These are phyloP conservation scores for Pulveroboletus sp. DNA, from an alignment of 768 basidiomycete species.

Conservation along the genomic window DNA sequence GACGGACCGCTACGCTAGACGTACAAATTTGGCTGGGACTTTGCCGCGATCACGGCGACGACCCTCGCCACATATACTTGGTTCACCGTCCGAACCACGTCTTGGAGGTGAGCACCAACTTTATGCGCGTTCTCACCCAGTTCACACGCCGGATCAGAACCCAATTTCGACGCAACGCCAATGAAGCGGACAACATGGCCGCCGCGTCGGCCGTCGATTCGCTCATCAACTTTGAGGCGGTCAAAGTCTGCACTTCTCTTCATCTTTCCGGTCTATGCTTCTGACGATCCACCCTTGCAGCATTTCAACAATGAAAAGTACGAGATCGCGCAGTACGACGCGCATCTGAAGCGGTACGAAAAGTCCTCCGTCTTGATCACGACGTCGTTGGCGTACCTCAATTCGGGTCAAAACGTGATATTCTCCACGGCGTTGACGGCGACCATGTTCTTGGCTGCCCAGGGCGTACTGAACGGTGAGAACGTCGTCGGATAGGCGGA, in stretches of 20 bases:
- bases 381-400: constrained; percentile 87
- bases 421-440: constrained; percentile 90
- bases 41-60: constrained; percentile 81
- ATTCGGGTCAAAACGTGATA: constrained; percentile 96
- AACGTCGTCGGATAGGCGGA: neutral
- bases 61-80: constrained; percentile 92
- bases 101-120: constrained; percentile 70
- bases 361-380: constrained; percentile 92
- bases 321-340: constrained; percentile 90
- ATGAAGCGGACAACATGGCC: constrained; percentile 94
- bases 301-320: constrained; percentile 97
- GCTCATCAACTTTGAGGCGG: constrained; percentile 96
- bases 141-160: constrained; percentile 49
- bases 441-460: constrained; percentile 95
- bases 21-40: constrained; percentile 97
- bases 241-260: constrained; percentile 63
- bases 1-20: constrained; percentile 63
- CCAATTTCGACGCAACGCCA: constrained; percentile 89
- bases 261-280: neutral
- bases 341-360: constrained; percentile 81
- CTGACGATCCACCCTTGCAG: constrained; percentile 37
- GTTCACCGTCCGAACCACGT: constrained; percentile 95
- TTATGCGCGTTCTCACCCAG: neutral
- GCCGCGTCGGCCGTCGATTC: constrained; percentile 93
- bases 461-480: constrained; percentile 86